Conservation (phyloP, 169 alveolate species). For the Blepharisma undulans region DNA sequence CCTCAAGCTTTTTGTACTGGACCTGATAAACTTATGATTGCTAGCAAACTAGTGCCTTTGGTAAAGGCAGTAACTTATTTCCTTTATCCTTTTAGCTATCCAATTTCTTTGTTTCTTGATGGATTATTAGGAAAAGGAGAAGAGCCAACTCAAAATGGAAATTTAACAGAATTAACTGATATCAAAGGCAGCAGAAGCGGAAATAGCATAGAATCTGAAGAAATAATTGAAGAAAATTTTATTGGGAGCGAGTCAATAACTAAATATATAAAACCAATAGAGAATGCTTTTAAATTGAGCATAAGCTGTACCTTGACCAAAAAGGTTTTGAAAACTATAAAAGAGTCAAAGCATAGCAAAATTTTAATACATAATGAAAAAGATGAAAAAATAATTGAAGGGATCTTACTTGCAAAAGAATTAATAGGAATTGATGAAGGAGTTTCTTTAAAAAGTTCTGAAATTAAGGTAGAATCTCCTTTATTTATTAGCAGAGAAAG, state of each 20-base stretch:
- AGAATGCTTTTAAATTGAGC: slow-evolving; percentile 35
- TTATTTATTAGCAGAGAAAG: not conserved
- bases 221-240: slow-evolving; percentile 44
- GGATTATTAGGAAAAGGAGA: slow-evolving; percentile 78
- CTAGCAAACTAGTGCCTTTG: slow-evolving; percentile 81
- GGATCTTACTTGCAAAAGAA: not conserved
- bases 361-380: slow-evolving; percentile 75
- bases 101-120: slow-evolving; percentile 87
- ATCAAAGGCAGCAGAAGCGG: slow-evolving; percentile 7
- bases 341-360: slow-evolving; percentile 78
- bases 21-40: slow-evolving; percentile 88
- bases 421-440: not conserved
- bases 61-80: slow-evolving; percentile 71
- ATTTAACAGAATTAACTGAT: slow-evolving; percentile 21
- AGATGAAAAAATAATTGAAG: not conserved
- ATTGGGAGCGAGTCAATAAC: slow-evolving; percentile 56
- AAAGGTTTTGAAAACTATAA: slow-evolving; percentile 54
- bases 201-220: not conserved
- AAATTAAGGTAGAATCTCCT: not conserved
- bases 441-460: not conserved
- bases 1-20: slow-evolving; percentile 96
- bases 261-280: slow-evolving; percentile 79
- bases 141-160: not conserved
- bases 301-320: slow-evolving; percentile 69
- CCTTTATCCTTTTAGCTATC: slow-evolving; percentile 79